Evolutionary conservation across 352 stramenopile species (phyloP).

Genomic region (Globisporangium viniferum): DNA sequence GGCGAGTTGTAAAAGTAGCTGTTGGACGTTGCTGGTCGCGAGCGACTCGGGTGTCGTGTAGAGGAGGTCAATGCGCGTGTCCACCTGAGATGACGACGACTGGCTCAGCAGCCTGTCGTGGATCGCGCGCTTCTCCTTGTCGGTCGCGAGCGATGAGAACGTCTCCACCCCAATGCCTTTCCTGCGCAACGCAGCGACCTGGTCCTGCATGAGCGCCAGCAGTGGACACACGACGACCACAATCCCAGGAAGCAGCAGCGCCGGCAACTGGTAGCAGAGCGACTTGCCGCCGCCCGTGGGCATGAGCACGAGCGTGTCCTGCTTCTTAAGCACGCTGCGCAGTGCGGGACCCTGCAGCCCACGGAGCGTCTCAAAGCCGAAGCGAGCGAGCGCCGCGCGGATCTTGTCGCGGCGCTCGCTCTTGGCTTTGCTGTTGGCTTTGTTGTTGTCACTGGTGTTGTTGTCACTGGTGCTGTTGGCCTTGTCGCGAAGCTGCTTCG

Average conservation of each 20-base stretch:
- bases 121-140: slow-evolving; percentile 29
- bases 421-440: slow-evolving; percentile 15
- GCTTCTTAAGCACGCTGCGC: slow-evolving; percentile 36
- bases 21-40: slow-evolving; percentile 45
- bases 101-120: slow-evolving; percentile 26
- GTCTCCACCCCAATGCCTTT: slow-evolving; percentile 49
- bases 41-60: slow-evolving; percentile 90
- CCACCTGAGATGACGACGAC: neutral
- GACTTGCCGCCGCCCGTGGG: slow-evolving; percentile 98
- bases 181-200: slow-evolving; percentile 60
- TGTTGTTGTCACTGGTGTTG: neutral
- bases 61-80: slow-evolving; percentile 50
- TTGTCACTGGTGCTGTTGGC: neutral
- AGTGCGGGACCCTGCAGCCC: slow-evolving; percentile 41
- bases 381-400: slow-evolving; percentile 35
- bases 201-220: slow-evolving; percentile 88
- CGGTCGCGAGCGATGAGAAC: slow-evolving; percentile 46
- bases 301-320: slow-evolving; percentile 87
- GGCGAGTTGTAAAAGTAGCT: slow-evolving; percentile 32
- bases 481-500: neutral
- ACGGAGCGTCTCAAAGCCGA: slow-evolving; percentile 44
- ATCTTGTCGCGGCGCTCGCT: slow-evolving; percentile 43
- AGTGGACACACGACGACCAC: slow-evolving; percentile 89
- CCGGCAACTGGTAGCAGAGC: slow-evolving; percentile 95
- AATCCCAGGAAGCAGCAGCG: slow-evolving; percentile 59